Evolutionary conservation across 2,329 filamentous ascomycete species (phyloP).

Genomic region (Nannizziopsis barbatae): DNA sequence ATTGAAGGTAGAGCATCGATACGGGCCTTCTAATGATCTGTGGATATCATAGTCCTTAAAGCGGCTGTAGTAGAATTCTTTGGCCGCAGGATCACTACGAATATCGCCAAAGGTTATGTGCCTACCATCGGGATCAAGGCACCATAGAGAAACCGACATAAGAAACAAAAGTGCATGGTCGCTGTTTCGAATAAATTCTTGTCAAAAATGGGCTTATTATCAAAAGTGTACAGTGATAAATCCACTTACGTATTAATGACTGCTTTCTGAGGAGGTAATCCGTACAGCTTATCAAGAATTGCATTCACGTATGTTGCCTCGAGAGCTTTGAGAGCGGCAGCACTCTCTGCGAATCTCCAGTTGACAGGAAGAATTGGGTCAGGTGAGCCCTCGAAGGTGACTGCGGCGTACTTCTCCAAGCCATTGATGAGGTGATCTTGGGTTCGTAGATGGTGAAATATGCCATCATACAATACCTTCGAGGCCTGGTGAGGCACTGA

Average conservation of each 20-base stretch:
- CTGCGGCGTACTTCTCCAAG: constrained; percentile 25
- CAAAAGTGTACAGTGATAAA: too few species aligned
- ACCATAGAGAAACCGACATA: constrained; percentile 31
- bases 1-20: constrained; percentile 31
- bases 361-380: constrained; percentile 43
- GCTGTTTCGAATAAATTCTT: constrained; percentile 16
- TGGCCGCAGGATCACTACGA: constrained; percentile 19
- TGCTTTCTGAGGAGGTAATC: constrained; percentile 29
- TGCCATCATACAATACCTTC: constrained; percentile 30
- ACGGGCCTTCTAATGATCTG: background rate
- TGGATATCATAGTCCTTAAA: constrained; percentile 1
- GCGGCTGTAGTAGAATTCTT: background rate
- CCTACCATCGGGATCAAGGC: constrained; percentile 26
- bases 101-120: constrained; percentile 13
- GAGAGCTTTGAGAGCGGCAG: constrained; percentile 40
- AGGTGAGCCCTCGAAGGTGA: constrained; percentile 36
- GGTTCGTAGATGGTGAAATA: constrained; percentile 36
- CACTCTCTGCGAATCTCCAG: constrained; percentile 47
- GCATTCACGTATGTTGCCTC: constrained; percentile 40
- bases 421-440: constrained; percentile 29
- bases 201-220: background rate
- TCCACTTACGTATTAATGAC: constrained; percentile 37
- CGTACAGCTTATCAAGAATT: constrained; percentile 40
- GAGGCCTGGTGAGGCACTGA: constrained; percentile 21
- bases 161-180: constrained; percentile 38